These are phyloP conservation scores for Pezicula rhizophila DNA, from an alignment of 2,329 filamentous ascomycete genomes.

Conservation along the genomic window DNA sequence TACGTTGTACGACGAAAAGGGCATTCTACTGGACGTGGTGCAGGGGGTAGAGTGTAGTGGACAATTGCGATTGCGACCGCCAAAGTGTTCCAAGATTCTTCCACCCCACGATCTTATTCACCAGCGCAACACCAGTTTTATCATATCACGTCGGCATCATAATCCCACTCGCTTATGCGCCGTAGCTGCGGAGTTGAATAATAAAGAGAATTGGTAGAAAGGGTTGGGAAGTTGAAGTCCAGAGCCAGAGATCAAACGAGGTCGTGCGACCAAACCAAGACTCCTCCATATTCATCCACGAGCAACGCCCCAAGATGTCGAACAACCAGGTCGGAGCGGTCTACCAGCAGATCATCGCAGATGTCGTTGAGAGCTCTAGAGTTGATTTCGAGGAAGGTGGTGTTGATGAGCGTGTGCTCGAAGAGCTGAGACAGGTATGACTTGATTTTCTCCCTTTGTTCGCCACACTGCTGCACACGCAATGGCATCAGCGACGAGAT, in stretches of 20 bases:
- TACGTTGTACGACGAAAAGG: slow-evolving; percentile 8
- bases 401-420: slow-evolving; percentile 78
- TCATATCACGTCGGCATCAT: neutral
- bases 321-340: slow-evolving; percentile 53
- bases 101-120: neutral
- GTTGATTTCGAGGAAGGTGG: slow-evolving; percentile 97
- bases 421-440: slow-evolving; percentile 83
- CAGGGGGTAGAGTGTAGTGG: slow-evolving; percentile 7
- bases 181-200: neutral
- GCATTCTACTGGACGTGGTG: slow-evolving; percentile 8
- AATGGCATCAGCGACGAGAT: neutral
- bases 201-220: neutral
- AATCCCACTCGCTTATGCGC: too few relatives aligned
- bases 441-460: slow-evolving; percentile 1
- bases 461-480: neutral
- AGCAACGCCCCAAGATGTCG: slow-evolving; percentile 21
- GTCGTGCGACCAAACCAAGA: neutral
- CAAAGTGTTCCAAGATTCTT: neutral
- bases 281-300: neutral
- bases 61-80: slow-evolving; percentile 2
- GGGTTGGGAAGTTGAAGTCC: neutral
- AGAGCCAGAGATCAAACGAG: neutral
- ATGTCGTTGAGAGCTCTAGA: slow-evolving; percentile 86
- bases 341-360: slow-evolving; percentile 72
- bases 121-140: neutral